Conservation (phyloP, 257 asterid genomes). For the Capsicum pubescens region DNA sequence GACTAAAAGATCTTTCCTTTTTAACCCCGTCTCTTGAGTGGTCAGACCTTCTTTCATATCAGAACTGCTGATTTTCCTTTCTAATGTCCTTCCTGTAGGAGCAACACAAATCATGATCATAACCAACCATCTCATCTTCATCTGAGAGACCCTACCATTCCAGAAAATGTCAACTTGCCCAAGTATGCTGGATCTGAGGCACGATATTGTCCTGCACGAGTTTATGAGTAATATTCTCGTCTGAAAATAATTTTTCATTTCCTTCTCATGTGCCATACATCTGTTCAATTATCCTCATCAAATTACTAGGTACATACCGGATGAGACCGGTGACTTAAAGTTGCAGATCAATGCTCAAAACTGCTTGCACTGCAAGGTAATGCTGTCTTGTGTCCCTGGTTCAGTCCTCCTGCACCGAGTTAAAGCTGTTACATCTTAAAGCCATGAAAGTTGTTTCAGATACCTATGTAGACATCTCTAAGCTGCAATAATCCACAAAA, state of each 20-base stretch:
- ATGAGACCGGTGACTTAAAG: conserved; percentile 69
- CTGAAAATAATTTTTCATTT: neutral
- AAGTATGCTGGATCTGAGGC: conserved; percentile 86
- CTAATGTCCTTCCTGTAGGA: conserved; percentile 52
- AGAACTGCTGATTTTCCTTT: conserved; percentile 15
- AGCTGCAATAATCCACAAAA: conserved; percentile 9
- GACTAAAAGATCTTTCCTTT: neutral
- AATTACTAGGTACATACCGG: conserved; percentile 62
- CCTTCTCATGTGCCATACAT: neutral
- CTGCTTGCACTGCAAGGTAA: conserved; percentile 98
- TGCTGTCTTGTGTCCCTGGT: conserved; percentile 15
- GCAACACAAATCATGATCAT: conserved; percentile 94
- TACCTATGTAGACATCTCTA: neutral
- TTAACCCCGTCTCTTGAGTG: neutral
- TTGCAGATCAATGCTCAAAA: conserved; percentile 96
- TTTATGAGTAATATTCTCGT: conserved; percentile 70
- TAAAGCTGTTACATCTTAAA: neutral
- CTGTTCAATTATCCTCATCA: conserved; percentile 20
- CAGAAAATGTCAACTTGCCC: conserved; percentile 76
- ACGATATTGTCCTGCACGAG: conserved; percentile 96
- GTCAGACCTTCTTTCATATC: conserved; percentile 8
- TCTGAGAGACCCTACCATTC: conserved; percentile 66
- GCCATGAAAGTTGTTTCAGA: neutral
- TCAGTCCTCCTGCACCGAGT: neutral
- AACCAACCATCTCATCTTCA: conserved; percentile 95